These are phyloP conservation scores for Penicillium sp. DNA, from an alignment of 2,329 filamentous ascomycete genomes.

Conservation along the genomic window DNA sequence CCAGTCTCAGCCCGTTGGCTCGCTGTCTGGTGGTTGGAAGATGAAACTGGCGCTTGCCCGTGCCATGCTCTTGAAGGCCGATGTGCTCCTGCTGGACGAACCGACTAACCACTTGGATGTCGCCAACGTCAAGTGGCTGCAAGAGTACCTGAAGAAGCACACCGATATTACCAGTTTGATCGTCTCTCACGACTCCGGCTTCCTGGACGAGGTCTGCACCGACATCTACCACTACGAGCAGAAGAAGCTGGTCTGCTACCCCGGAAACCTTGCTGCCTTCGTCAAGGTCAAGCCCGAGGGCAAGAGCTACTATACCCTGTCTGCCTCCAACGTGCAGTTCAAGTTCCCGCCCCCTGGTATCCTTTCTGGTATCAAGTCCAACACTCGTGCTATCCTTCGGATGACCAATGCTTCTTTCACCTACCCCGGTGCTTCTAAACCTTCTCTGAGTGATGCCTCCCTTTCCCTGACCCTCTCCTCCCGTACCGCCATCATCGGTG, in stretches of 20 bases:
- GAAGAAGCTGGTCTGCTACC: conserved; percentile 79
- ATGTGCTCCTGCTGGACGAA: conserved; percentile 95
- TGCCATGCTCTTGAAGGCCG: conserved; percentile 96
- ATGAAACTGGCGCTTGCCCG: conserved; percentile 98
- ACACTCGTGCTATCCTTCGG: conserved; percentile 90
- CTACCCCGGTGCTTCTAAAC: conserved; percentile 89
- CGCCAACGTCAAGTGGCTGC: conserved; percentile 92
- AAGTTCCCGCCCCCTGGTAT: conserved; percentile 98
- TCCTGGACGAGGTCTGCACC: conserved; percentile 95
- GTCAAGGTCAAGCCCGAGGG: conserved; percentile 90
- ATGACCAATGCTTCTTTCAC: conserved; percentile 91
- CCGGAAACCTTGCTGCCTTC: conserved; percentile 65
- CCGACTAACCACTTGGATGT: conserved; percentile 99
- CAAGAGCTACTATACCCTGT: conserved; percentile 97
- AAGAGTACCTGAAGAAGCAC: conserved; percentile 94
- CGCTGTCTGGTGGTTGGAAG: conserved; percentile 97
- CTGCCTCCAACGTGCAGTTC: conserved; percentile 87
- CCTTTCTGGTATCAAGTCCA: conserved; percentile 90
- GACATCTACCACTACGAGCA: conserved; percentile 99
- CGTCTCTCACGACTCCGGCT: conserved; percentile 97
- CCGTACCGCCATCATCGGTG: conserved; percentile 92
- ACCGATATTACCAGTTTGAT: conserved; percentile 96
- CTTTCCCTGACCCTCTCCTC: conserved; percentile 88
- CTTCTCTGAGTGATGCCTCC: conserved; percentile 85
- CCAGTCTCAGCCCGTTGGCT: conserved; percentile 89